Conservation (phyloP, 2,329 filamentous ascomycete species). For the Ascochyta viciae-villosae region DNA sequence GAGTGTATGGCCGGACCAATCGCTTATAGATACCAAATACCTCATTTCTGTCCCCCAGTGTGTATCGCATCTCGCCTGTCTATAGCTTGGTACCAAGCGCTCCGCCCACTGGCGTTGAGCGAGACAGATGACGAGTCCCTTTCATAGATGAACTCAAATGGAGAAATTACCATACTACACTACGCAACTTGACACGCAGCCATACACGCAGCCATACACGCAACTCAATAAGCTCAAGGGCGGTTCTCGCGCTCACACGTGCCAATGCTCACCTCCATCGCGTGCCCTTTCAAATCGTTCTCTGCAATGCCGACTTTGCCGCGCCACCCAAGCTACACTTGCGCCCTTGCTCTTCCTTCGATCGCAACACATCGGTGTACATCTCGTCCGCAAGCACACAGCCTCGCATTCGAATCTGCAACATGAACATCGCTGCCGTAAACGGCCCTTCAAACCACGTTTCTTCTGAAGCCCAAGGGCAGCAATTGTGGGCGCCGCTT, state of each 20-base stretch:
- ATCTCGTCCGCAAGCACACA: neutral
- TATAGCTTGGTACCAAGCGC: slow-evolving; percentile 40
- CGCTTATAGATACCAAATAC: slow-evolving; percentile 32
- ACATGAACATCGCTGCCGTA: neutral
- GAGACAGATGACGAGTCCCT: slow-evolving; percentile 39
- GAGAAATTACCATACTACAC: neutral
- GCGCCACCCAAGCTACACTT: neutral
- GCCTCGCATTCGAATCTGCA: neutral
- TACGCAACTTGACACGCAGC: neutral
- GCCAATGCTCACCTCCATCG: neutral
- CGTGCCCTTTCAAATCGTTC: slow-evolving; percentile 4
- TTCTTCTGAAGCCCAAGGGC: slow-evolving; percentile 4
- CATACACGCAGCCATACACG: neutral
- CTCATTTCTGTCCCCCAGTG: slow-evolving; percentile 13
- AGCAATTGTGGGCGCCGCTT: slow-evolving; percentile 9
- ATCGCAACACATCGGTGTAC: neutral
- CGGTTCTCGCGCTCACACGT: neutral
- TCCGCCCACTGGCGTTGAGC: slow-evolving; percentile 39
- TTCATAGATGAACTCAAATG: slow-evolving; percentile 7
- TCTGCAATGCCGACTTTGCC: slow-evolving; percentile 5
- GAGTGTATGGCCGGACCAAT: slow-evolving; percentile 40
- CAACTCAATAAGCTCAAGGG: neutral
- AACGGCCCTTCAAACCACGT: neutral
- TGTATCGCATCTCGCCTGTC: slow-evolving; percentile 34
- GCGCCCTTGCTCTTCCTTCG: neutral